Conservation (phyloP, 441 rosid genomes). For the Adansonia grandidieri region DNA sequence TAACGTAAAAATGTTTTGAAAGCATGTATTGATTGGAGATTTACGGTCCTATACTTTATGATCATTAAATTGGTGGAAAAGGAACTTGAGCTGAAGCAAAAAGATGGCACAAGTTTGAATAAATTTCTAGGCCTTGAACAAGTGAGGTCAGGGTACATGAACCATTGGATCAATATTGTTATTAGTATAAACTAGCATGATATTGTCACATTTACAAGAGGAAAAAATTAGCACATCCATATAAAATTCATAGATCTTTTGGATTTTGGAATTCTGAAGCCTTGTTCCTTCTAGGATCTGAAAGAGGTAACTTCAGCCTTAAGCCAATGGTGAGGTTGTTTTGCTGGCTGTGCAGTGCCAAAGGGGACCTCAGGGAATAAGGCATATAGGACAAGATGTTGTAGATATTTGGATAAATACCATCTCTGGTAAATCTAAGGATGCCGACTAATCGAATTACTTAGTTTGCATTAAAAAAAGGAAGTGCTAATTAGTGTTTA, state of each 20-base stretch:
- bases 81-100: background rate
- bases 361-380: too few species aligned
- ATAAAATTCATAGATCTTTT: too few species aligned
- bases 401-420: too few species aligned
- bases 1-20: background rate
- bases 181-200: background rate
- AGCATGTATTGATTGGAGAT: background rate
- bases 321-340: too few species aligned
- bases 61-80: background rate
- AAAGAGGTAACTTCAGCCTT: background rate
- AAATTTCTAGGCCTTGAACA: background rate
- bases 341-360: too few species aligned
- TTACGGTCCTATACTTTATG: background rate
- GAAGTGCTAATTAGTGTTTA: too few species aligned
- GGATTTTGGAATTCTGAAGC: background rate
- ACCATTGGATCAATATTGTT: background rate
- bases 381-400: too few species aligned
- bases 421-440: too few species aligned
- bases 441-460: too few species aligned
- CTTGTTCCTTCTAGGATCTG: background rate
- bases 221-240: background rate
- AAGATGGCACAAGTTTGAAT: background rate
- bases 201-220: background rate
- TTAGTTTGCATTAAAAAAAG: too few species aligned
- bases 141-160: background rate